phyloP scores from a whole-genome alignment of 306 rosid species.

The Prunus fruticosa region DNA sequence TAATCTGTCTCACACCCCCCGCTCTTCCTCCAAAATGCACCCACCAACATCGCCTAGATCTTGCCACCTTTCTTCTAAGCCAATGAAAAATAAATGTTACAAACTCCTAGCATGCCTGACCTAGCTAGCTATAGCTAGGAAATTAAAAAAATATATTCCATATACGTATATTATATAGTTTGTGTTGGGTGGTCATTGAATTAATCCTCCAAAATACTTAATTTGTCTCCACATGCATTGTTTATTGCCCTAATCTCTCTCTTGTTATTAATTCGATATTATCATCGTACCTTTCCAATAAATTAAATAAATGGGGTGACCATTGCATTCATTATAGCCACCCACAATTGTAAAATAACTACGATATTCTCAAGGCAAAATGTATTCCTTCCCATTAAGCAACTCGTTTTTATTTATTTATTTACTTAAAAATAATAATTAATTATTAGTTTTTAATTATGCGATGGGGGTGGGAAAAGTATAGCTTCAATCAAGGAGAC shows the following conservation, averaged over 20 bases:
- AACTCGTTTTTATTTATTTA: not conserved
- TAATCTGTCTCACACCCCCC: conserved; percentile 2
- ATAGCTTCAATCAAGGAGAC: conserved; percentile 50
- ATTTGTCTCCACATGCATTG: not conserved
- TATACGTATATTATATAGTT: no score
- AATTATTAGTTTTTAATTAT: not conserved
- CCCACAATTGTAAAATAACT: not conserved
- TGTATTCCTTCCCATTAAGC: not conserved
- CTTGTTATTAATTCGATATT: conserved; percentile 15
- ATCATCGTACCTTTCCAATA: conserved; percentile 30
- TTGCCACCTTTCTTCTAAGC: conserved; percentile 2
- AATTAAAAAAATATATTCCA: no score
- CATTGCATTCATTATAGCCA: not conserved
- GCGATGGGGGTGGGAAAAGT: conserved; percentile 21
- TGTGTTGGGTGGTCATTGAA: not conserved
- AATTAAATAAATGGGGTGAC: conserved; percentile 7
- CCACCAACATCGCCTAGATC: conserved; percentile 12
- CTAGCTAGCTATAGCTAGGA: no score
- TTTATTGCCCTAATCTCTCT: conserved; percentile 5
- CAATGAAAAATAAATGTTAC: not conserved
- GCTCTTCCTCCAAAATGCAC: not conserved
- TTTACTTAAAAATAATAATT: no score
- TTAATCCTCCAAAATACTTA: not conserved
- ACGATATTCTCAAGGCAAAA: not conserved
- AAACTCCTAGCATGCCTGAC: not conserved